These are phyloP conservation scores for Oxalis stricta DNA, from an alignment of 441 rosid genomes.

Conservation along the genomic window DNA sequence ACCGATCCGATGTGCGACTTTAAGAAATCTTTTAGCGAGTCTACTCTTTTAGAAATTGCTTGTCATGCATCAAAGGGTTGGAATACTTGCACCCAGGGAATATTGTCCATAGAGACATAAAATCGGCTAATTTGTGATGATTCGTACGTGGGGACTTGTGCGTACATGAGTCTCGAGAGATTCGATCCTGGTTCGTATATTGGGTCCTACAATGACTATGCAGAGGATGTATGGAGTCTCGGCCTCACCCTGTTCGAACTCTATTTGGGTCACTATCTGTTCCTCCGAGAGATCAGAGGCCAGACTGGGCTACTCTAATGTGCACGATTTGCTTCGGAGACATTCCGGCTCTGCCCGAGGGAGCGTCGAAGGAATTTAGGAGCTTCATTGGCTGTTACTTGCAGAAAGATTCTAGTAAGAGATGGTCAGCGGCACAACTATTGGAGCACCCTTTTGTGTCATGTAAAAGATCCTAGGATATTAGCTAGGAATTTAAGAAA, in stretches of 20 bases:
- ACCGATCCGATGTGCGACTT: too few relatives aligned
- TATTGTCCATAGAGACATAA: slow-evolving; percentile 74
- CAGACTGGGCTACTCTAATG: slow-evolving; percentile 90
- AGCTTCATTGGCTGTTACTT: slow-evolving; percentile 61
- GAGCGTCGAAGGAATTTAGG: slow-evolving; percentile 51
- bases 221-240: slow-evolving; percentile 87
- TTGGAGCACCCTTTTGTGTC: slow-evolving; percentile 53
- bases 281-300: slow-evolving; percentile 64
- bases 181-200: slow-evolving; percentile 68
- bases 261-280: slow-evolving; percentile 62
- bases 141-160: slow-evolving; percentile 87
- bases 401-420: slow-evolving; percentile 54
- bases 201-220: slow-evolving; percentile 53
- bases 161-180: slow-evolving; percentile 91
- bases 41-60: slow-evolving; percentile 35
- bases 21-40: too few relatives aligned
- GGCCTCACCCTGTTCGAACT: slow-evolving; percentile 78
- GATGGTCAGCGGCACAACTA: slow-evolving; percentile 65
- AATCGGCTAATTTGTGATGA: slow-evolving; percentile 80
- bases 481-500: too few relatives aligned
- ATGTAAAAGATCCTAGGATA: slow-evolving; percentile 16
- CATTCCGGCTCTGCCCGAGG: slow-evolving; percentile 53
- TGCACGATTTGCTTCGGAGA: slow-evolving; percentile 90
- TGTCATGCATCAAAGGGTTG: slow-evolving; percentile 59
- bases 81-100: slow-evolving; percentile 52